A percentile compares a stretch with the other conserved stretches of the same genome.
Evolutionary conservation across 208 protist genomes (phyloP).

Genomic region (Balamuthia mandrillaris): DNA sequence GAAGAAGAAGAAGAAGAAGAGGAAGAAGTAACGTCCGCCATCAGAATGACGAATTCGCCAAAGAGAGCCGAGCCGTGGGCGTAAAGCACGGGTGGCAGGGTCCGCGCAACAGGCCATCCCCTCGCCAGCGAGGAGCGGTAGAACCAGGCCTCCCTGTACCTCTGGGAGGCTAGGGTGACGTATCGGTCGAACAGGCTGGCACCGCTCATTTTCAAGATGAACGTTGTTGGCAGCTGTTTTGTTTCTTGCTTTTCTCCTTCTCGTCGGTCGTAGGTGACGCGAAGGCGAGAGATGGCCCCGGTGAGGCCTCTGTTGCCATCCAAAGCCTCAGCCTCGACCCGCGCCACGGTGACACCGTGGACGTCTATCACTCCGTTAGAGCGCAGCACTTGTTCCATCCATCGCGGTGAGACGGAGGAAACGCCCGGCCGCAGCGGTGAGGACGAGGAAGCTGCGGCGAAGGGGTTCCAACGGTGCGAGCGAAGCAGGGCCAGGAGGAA

Average conservation of each 20-base stretch:
- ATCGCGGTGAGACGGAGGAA: too few species aligned
- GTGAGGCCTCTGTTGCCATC: background rate
- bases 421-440: too few species aligned
- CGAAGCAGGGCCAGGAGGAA: too few species aligned
- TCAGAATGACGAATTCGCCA: constrained; percentile 40
- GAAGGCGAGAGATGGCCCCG: background rate
- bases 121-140: background rate
- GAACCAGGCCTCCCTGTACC: background rate
- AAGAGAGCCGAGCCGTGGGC: background rate
- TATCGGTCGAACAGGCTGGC: background rate
- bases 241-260: background rate
- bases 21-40: constrained; percentile 11
- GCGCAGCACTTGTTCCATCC: too few species aligned
- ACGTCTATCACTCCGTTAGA: too few species aligned
- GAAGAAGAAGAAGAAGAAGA: too few species aligned
- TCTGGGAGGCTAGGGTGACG: background rate
- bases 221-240: background rate
- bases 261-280: background rate
- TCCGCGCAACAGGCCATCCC: background rate
- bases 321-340: background rate
- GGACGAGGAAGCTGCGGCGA: too few species aligned
- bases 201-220: background rate
- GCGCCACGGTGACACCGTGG: too few species aligned
- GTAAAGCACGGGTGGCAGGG: background rate
- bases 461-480: too few species aligned